Base-by-base conservation (phyloP, 2,329 filamentous ascomycete genomes). In the Trichoderma semiorbis region DNA sequence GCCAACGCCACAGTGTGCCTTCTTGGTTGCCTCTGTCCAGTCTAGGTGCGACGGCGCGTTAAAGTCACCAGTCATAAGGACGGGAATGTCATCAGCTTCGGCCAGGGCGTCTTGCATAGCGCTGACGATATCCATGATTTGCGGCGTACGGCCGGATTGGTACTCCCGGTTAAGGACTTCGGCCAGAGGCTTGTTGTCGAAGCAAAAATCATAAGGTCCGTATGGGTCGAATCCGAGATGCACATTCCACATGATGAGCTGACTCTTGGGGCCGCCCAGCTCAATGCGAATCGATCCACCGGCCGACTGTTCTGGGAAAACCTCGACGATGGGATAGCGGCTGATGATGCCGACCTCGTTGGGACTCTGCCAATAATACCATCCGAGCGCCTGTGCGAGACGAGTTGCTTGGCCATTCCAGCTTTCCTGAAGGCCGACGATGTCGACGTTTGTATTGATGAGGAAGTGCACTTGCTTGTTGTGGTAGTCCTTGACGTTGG, bases 11-110 rank as follows among this genome's bases (percentile, higher is more conserved):
- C 83, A 84, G 75, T 84, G 79, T 72, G 77, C 77, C 5, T 79
- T 74, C 32, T 75, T 75, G 2, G 78, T 74, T 6, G 74, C 77
- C 6, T 82, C 78, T 4, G 78, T 80, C 76, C 79, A 84, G 77
- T 84, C 83, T 2, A 84, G 77, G 60, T 84, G 83, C 21, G 83
- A 84, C 0, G 83, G 83, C 1, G 83, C 81, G 73, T 84, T 84
- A 72, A 84, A 82, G 74, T 84, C 83, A 24, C 83, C 83, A 0
- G 80, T 76, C 1, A 84, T 69, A 34, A 84, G 71, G 0, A 83
- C 79, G 4, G 83, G 82, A 0, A 79, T 72, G 0, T 77, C 74
- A 28, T 81, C 77, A 0, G 80, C 75, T 28, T 80, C 72, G 7
- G 72, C 73, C 1, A 84, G 73, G 5, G 80, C 76, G 7, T 67